A percentile compares a stretch with the other conserved stretches of the same genome.
These are phyloP conservation scores for Bruguiera gymnorhiza DNA, from an alignment of 345 rosid genomes.

Conservation along the genomic window DNA sequence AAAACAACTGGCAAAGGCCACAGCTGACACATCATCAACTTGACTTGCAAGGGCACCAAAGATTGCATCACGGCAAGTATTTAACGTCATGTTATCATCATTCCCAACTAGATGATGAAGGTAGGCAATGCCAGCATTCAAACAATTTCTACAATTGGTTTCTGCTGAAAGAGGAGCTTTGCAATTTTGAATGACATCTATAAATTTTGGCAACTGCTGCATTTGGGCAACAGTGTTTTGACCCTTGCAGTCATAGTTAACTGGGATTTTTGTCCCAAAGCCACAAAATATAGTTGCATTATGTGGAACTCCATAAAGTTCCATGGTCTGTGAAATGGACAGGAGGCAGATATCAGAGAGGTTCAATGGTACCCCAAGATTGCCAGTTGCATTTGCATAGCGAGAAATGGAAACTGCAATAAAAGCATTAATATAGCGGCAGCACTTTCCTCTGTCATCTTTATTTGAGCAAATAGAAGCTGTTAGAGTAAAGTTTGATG, in stretches of 20 bases:
- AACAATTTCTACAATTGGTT: constrained; percentile 59
- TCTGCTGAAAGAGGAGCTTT: constrained; percentile 51
- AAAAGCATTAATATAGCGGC: constrained; percentile 90
- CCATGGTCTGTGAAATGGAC: constrained; percentile 66
- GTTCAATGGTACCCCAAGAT: constrained; percentile 61
- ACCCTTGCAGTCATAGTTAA: constrained; percentile 66
- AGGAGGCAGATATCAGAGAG: constrained; percentile 47
- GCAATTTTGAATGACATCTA: constrained; percentile 58
- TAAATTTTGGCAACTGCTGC: constrained; percentile 66
- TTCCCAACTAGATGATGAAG: constrained; percentile 58
- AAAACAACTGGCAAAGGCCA: constrained; percentile 74
- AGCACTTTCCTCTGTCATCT: constrained; percentile 70
- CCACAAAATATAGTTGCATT: constrained; percentile 82
- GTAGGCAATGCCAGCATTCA: constrained; percentile 71
- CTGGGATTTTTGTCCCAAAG: constrained; percentile 78
- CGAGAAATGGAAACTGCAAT: constrained; percentile 70
- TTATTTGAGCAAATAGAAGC: constrained; percentile 69
- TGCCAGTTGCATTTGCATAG: constrained; percentile 63
- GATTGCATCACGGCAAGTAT: constrained; percentile 89
- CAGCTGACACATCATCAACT: constrained; percentile 55
- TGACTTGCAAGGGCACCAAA: constrained; percentile 73
- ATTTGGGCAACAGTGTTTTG: constrained; percentile 67
- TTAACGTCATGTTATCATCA: constrained; percentile 59
- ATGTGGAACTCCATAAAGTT: constrained; percentile 70
- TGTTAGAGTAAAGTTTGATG: constrained; percentile 65